These are phyloP conservation scores for Zymoseptoria passerinii DNA, from an alignment of 2,329 filamentous ascomycete species.

Conservation along the genomic window DNA sequence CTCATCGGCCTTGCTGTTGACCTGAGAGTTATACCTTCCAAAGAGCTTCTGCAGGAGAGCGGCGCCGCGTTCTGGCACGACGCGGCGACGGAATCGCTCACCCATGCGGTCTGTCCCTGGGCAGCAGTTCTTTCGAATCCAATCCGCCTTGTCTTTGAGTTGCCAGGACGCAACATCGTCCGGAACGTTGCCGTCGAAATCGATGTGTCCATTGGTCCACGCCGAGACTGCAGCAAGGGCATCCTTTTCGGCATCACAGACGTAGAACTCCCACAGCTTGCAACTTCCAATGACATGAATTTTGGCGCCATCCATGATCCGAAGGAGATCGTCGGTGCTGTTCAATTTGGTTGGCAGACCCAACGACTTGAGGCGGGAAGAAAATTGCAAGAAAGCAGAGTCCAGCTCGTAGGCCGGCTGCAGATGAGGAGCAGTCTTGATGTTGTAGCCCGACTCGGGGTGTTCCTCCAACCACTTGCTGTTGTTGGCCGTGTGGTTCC, in stretches of 20 bases:
- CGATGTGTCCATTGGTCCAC: constrained; percentile 58
- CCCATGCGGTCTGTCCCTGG: constrained; percentile 65
- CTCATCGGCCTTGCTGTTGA: constrained; percentile 43
- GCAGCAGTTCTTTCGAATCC: constrained; percentile 62
- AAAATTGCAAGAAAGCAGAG: constrained; percentile 58
- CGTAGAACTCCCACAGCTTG: constrained; percentile 89
- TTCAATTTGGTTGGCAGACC: constrained; percentile 69
- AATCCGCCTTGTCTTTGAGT: constrained; percentile 52
- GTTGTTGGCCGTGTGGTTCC: constrained; percentile 96
- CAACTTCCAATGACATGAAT: constrained; percentile 67
- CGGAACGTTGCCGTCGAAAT: constrained; percentile 46
- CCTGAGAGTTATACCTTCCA: constrained; percentile 56
- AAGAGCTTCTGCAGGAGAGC: constrained; percentile 59
- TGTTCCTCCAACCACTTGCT: constrained; percentile 90
- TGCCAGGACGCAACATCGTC: constrained; percentile 49
- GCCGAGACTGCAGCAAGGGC: constrained; percentile 59
- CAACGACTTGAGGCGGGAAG: constrained; percentile 53
- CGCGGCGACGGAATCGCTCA: constrained; percentile 63
- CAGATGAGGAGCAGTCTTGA: constrained; percentile 74
- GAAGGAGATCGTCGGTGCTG: constrained; percentile 61
- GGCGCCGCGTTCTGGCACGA: constrained; percentile 63
- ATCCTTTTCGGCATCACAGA: constrained; percentile 68
- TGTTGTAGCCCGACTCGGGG: constrained; percentile 90
- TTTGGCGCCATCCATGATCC: constrained; percentile 79
- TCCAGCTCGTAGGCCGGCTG: constrained; percentile 66